Base-by-base conservation (phyloP, 2,329 filamentous ascomycete genomes). In the Aspergillus pseudotamarii region DNA sequence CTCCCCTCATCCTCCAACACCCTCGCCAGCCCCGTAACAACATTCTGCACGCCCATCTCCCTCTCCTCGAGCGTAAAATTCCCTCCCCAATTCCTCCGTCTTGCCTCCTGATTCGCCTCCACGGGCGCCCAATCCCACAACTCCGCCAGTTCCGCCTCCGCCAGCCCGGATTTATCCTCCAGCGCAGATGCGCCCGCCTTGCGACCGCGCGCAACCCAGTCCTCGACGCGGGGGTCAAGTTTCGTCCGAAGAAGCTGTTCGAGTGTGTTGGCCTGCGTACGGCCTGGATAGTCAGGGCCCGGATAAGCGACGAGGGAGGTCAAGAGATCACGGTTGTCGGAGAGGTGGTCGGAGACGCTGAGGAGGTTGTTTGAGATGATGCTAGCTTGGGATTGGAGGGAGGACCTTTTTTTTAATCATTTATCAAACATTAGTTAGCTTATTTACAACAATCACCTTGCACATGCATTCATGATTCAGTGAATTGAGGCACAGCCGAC, bases 191-290 rank as follows among this genome's bases (percentile, higher is more conserved):
- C 46, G 16, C 59, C 64, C 62, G 38, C 55, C 60, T 56, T 58
- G 66, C 86, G 85, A 1, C 88, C 90, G 58, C 88, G 81, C 26
- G 88, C 85, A 30, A 94, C 88, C 79, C 90, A 89, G 61, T 89
- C 87, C 73, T 94, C 91, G 21, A 93, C 88, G 28, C 87, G 84
- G 0, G 92, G 91, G 68, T 95, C 92, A 56, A 93, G 84, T 75
- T 95, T 95, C 79, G 95, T 96, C 45, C 92, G 89, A 36, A 96
- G 82, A 2, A 96, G 82, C 70, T 90, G 86, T 30, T 86, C 83
- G 1, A 94, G 83, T 4, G 92, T 83, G 56, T 74, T 72, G 1
- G 75, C 79, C 75, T 92, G 88, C 6, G 85, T 89, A 69, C 85
- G 89, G 43, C 87, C 90, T 5, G 88, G 93, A 78, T 87, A 95